These are phyloP conservation scores for Dryas drummondii DNA, from an alignment of 306 rosid genomes.

Conservation along the genomic window DNA sequence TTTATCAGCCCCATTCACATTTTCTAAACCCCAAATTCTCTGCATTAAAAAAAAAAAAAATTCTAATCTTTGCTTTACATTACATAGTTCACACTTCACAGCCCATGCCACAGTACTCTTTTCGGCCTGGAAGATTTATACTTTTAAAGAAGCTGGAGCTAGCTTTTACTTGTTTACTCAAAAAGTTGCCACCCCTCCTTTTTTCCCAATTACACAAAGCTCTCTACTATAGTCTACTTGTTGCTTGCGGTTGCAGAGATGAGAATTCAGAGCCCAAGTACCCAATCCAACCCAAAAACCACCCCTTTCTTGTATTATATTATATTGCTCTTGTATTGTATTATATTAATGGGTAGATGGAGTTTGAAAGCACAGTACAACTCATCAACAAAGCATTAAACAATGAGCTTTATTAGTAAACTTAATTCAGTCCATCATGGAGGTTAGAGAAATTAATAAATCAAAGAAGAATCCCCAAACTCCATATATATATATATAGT, in stretches of 20 bases:
- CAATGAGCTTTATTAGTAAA: background rate
- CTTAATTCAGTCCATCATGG: slow-evolving; percentile 18
- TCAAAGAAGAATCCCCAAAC: background rate
- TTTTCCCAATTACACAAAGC: slow-evolving; percentile 35
- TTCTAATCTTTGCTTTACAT: slow-evolving; percentile 24
- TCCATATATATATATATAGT: background rate
- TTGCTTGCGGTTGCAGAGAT: background rate
- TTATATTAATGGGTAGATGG: slow-evolving; percentile 19
- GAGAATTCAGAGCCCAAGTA: too few species aligned
- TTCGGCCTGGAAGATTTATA: slow-evolving; percentile 21
- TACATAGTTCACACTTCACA: slow-evolving; percentile 31
- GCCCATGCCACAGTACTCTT: slow-evolving; percentile 37
- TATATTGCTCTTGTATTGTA: background rate
- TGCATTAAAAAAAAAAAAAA: background rate
- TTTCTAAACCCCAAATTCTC: slow-evolving; percentile 7
- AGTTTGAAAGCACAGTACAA: slow-evolving; percentile 40
- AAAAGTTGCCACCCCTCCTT: slow-evolving; percentile 40
- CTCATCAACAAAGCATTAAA: slow-evolving; percentile 23
- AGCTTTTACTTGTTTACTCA: slow-evolving; percentile 40
- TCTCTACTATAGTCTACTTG: background rate
- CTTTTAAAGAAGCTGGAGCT: slow-evolving; percentile 38
- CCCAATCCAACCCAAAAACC: background rate
- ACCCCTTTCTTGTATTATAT: background rate
- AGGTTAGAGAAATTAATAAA: background rate
- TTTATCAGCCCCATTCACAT: slow-evolving; percentile 5